phyloP scores from a whole-genome alignment of 2,329 filamentous ascomycete species.

The Kalmusia sp. region DNA sequence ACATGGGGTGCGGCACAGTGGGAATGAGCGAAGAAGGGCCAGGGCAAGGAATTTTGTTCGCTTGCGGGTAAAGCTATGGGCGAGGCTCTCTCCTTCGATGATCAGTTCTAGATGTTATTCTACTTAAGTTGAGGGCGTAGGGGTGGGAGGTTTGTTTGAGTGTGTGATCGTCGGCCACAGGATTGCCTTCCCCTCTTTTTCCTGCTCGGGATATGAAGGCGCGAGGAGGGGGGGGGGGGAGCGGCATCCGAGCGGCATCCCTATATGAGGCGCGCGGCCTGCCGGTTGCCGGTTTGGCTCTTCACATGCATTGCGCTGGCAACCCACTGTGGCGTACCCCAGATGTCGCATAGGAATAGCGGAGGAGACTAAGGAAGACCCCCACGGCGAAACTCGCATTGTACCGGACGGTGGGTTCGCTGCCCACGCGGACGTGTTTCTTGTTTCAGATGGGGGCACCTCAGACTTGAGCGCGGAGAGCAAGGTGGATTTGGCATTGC shows the following conservation, averaged over 20 bases:
- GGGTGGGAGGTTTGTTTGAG: too few relatives aligned
- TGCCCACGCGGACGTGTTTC: conserved; percentile 1
- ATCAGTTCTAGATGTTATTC: too few relatives aligned
- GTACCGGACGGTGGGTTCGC: neutral
- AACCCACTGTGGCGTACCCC: neutral
- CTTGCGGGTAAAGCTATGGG: neutral
- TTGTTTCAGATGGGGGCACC: conserved; percentile 1
- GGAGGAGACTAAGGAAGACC: neutral
- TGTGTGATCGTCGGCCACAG: too few relatives aligned
- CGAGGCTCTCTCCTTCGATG: too few relatives aligned
- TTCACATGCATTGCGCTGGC: neutral
- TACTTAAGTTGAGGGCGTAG: too few relatives aligned
- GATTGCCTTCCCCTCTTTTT: too few relatives aligned
- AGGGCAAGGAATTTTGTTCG: neutral
- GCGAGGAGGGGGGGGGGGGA: too few relatives aligned
- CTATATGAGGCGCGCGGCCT: too few relatives aligned
- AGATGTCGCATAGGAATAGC: neutral
- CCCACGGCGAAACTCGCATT: conserved; percentile 1
- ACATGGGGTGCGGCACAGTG: neutral
- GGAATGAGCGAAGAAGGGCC: neutral
- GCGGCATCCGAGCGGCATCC: too few relatives aligned
- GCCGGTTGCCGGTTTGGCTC: too few relatives aligned
- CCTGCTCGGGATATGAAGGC: too few relatives aligned
- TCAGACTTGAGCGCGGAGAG: neutral
- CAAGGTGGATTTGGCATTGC: neutral